Percentiles rank a stretch among this genome's conserved stretches.
These are phyloP conservation scores for Hypoxylon perforatum DNA, from an alignment of 495 filamentous ascomycete genomes.

Conservation along the genomic window DNA sequence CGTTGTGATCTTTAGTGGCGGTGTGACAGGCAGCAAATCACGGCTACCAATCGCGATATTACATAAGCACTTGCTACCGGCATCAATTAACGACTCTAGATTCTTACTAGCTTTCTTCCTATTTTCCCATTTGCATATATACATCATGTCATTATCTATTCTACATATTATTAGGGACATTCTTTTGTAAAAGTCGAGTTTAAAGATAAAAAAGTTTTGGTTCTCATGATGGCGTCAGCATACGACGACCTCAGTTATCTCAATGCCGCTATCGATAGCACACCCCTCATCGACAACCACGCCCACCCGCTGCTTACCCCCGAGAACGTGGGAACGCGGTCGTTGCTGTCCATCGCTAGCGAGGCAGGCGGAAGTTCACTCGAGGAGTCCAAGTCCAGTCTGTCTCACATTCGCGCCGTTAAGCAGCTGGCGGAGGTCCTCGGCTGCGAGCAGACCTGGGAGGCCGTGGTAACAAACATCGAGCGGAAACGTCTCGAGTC, in stretches of 20 bases:
- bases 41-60: too few relatives aligned
- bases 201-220: too few relatives aligned
- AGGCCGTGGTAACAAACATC: slow-evolving; percentile 70
- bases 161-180: too few relatives aligned
- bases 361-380: slow-evolving; percentile 80
- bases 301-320: slow-evolving; percentile 72
- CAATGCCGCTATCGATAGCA: slow-evolving; percentile 64
- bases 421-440: slow-evolving; percentile 74
- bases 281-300: slow-evolving; percentile 89
- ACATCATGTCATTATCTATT: too few relatives aligned
- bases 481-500: slow-evolving; percentile 64
- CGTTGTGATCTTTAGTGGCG: too few relatives aligned
- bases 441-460: slow-evolving; percentile 67
- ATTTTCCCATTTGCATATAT: too few relatives aligned
- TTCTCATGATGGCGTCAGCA: slow-evolving; percentile 22
- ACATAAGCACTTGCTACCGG: too few relatives aligned
- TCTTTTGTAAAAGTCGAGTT: too few relatives aligned
- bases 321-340: slow-evolving; percentile 54
- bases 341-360: slow-evolving; percentile 75
- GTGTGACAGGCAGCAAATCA: too few relatives aligned
- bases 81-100: too few relatives aligned
- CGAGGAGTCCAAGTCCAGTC: slow-evolving; percentile 61
- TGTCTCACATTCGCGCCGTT: slow-evolving; percentile 77
- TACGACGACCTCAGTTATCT: slow-evolving; percentile 46
- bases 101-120: too few relatives aligned